Conservation (phyloP, 164 flowering plant species). For the Magnolia kwangsiensis region DNA sequence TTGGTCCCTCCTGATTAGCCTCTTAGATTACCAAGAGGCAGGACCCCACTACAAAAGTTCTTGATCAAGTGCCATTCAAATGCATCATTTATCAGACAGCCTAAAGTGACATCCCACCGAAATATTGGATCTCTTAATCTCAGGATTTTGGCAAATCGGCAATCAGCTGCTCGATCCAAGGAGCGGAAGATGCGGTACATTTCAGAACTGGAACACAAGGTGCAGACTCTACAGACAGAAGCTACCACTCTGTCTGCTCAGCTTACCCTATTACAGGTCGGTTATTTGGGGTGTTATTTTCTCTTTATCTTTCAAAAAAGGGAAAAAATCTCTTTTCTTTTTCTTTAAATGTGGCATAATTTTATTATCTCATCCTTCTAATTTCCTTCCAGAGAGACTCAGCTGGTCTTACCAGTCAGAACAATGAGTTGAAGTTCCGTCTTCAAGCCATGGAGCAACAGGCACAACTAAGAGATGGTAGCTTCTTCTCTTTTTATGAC, state of each 20-base stretch:
- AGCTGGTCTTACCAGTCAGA: slow-evolving; percentile 45
- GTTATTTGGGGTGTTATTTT: slow-evolving; percentile 2
- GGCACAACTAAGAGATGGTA: slow-evolving; percentile 62
- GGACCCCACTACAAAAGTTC: too few species aligned
- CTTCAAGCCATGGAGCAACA: slow-evolving; percentile 68
- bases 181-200: slow-evolving; percentile 95
- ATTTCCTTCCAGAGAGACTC: slow-evolving; percentile 45
- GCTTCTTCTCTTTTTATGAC: neutral
- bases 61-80: too few species aligned
- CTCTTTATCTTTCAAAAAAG: neutral
- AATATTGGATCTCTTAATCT: neutral
- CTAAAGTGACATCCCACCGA: neutral
- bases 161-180: slow-evolving; percentile 98
- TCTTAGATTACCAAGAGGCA: too few species aligned
- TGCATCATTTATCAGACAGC: neutral
- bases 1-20: too few species aligned
- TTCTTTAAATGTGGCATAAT: neutral
- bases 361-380: neutral
- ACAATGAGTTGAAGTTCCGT: slow-evolving; percentile 59
- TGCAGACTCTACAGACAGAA: slow-evolving; percentile 93
- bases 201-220: slow-evolving; percentile 94
- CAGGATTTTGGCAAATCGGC: slow-evolving; percentile 98
- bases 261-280: slow-evolving; percentile 82
- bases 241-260: slow-evolving; percentile 98
- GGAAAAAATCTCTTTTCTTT: neutral